These are phyloP conservation scores for Zymoseptoria crescenta DNA, from an alignment of 2,329 filamentous ascomycete species.

Conservation along the genomic window DNA sequence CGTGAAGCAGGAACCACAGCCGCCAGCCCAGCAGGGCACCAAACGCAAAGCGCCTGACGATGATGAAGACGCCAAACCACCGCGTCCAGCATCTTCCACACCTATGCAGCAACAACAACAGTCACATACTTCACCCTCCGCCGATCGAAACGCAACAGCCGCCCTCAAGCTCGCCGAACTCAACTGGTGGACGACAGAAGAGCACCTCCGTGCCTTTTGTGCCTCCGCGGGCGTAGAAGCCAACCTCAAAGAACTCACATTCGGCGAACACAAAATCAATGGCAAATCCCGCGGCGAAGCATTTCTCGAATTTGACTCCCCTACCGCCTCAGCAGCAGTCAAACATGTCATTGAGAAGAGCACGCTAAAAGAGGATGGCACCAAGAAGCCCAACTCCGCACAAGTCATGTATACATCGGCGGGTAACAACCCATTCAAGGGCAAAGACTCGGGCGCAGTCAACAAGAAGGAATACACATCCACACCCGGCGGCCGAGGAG, in stretches of 20 bases:
- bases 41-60: constrained; percentile 56
- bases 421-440: constrained; percentile 16
- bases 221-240: constrained; percentile 66
- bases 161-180: constrained; percentile 83
- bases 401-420: constrained; percentile 38
- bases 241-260: constrained; percentile 85
- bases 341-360: constrained; percentile 68
- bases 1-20: constrained; percentile 16
- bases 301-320: constrained; percentile 75
- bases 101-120: constrained; percentile 63
- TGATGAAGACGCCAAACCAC: constrained; percentile 34
- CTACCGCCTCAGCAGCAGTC: constrained; percentile 75
- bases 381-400: constrained; percentile 61
- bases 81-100: constrained; percentile 67
- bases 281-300: constrained; percentile 94
- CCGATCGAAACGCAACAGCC: constrained; percentile 54
- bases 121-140: constrained; percentile 64
- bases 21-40: constrained; percentile 45
- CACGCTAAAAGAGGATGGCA: constrained; percentile 11
- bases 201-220: constrained; percentile 79
- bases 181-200: constrained; percentile 95
- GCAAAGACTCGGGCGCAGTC: constrained; percentile 43
- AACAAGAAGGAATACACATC: constrained; percentile 29
- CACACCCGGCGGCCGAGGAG: constrained; percentile 5
- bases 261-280: constrained; percentile 98